Conservation (phyloP, 768 basidiomycete species). For the Russula earlei region DNA sequence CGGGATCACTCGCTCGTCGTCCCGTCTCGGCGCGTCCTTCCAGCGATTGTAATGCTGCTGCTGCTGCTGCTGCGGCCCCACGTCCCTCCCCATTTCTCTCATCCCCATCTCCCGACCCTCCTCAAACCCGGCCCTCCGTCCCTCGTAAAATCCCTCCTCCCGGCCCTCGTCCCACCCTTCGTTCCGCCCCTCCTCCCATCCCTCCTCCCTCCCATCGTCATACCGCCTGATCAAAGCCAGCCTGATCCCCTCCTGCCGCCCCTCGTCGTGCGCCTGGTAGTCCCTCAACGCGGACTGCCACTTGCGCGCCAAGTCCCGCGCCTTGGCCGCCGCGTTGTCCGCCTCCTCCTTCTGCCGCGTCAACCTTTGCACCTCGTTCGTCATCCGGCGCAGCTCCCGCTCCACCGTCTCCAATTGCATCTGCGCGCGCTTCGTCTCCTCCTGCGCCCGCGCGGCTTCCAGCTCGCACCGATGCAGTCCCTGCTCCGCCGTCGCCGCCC, state of each 20-base stretch:
- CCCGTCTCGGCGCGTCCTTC: conserved; percentile 1
- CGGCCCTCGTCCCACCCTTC: conserved; percentile 15
- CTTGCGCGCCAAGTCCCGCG: conserved; percentile 17
- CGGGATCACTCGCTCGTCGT: background rate
- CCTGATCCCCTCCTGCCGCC: conserved; percentile 16
- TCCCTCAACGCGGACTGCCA: conserved; percentile 19
- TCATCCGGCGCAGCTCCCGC: conserved; percentile 17
- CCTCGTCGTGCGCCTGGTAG: conserved; percentile 17
- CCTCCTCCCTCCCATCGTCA: conserved; percentile 19
- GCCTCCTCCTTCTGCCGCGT: conserved; percentile 18
- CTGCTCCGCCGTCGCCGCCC: conserved; percentile 10
- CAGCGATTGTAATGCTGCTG: conserved; percentile 1
- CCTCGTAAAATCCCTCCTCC: conserved; percentile 16
- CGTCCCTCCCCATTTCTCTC: conserved; percentile 13
- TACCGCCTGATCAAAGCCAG: conserved; percentile 15
- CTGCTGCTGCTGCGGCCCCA: too few relatives aligned
- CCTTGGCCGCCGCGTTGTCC: conserved; percentile 17
- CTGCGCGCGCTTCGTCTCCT: conserved; percentile 18
- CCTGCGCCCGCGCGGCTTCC: conserved; percentile 18
- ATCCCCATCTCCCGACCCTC: conserved; percentile 9
- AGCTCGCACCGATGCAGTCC: conserved; percentile 16
- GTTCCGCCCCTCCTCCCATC: conserved; percentile 16
- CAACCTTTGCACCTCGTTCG: conserved; percentile 14
- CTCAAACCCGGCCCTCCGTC: conserved; percentile 10
- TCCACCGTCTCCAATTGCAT: conserved; percentile 19